Base-by-base conservation (phyloP, 2,329 filamentous ascomycete genomes). In the Colletotrichum incanum region DNA sequence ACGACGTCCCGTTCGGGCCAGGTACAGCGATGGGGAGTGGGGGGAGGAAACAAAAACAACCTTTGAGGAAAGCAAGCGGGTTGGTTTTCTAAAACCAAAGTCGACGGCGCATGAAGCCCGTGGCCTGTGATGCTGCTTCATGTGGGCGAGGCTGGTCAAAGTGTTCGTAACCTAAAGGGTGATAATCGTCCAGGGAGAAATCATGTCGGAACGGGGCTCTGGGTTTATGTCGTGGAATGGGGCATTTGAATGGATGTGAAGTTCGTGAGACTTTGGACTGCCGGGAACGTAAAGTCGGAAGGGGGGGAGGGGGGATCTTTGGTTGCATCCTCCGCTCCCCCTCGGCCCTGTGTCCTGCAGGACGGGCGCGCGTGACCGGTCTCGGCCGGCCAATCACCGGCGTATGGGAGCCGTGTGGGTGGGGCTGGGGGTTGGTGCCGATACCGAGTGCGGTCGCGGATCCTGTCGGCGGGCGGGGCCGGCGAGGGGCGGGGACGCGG, bases 301-400 rank as follows among this genome's bases (percentile, higher is more conserved):
- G 4, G 43, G 18, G 43, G 7, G 43, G 18, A 18, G 7, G 7
- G 43, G 7, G 18, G 18, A n/a, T 45, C 18, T n/a, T 45, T 20
- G 43, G 43, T n/a, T 45, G 20, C 18, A 9, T 45, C 18, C 43
- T 45, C 43, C 28, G 28, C 28, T 6, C 4, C 28, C 28, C 26
- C 31, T 26, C 28, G 37, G 37, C 52, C 39, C 41, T 47, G 37
- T 39, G 34, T 43, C 18, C 39, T 67, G 63, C 67, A 43, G 41
- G 28, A 37, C 55, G 49, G 45, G 20, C 28, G 26, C 63, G 67
- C 67, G 67, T 71, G 67, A 67, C 47, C 31, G 28, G 11, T n/a
- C 11, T 11, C 55, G 31, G 67, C 20, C 31, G 54, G 31, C 67
- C 67, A 71, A 71, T 71, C 63, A 71, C 45, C 63, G 67, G 63